These are phyloP conservation scores for Fusarium chuoi DNA, from an alignment of 2,329 filamentous ascomycete genomes.

Conservation along the genomic window DNA sequence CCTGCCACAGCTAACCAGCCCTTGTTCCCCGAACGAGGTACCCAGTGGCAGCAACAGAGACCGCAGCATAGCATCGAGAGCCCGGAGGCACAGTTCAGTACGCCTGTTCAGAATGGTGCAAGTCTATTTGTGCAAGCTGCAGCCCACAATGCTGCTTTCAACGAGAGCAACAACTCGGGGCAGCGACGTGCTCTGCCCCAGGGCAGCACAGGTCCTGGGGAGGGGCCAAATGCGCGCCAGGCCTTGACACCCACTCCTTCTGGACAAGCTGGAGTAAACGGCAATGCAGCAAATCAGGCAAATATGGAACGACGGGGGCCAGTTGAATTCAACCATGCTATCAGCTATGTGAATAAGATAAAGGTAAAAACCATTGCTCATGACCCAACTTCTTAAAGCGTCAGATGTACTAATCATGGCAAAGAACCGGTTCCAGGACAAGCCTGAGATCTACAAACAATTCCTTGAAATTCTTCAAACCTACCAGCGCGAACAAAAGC, in stretches of 20 bases:
- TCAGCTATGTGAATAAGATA: conserved; percentile 99
- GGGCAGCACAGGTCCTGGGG: conserved; percentile 49
- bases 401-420: conserved; percentile 35
- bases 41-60: conserved; percentile 68
- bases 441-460: conserved; percentile 99
- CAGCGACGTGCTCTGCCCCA: conserved; percentile 47
- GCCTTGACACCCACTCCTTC: conserved; percentile 70
- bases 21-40: conserved; percentile 59
- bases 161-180: conserved; percentile 46
- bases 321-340: conserved; percentile 98
- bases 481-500: conserved; percentile 97
- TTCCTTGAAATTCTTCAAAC: conserved; percentile 98
- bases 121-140: conserved; percentile 59
- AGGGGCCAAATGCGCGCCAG: conserved; percentile 61
- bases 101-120: conserved; percentile 63
- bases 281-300: conserved; percentile 67
- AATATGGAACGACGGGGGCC: conserved; percentile 87
- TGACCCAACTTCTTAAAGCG: neutral
- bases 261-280: conserved; percentile 69
- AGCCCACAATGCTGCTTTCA: conserved; percentile 49
- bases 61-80: conserved; percentile 70
- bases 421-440: conserved; percentile 94
- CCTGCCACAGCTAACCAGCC: conserved; percentile 53
- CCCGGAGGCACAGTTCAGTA: conserved; percentile 70
- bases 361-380: conserved; percentile 72